Evolutionary conservation across 108 stramenopile genomes (phyloP), one percentile per base, ranked within the genome.

Genomic region (Nannochloropsis granulata): DNA sequence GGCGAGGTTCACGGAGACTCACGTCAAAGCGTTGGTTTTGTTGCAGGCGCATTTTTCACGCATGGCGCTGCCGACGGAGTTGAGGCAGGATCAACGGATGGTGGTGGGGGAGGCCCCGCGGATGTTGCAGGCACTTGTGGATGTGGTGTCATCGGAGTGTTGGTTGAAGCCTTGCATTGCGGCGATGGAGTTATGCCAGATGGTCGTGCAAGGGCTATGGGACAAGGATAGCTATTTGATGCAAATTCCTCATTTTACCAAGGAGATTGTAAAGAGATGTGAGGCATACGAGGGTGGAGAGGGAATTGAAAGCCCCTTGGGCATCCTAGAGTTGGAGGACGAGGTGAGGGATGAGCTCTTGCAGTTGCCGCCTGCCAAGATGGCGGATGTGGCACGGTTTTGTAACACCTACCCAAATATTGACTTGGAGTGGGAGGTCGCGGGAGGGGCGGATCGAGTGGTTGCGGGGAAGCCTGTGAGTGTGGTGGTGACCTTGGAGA

Each of bases 121-220:
- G 79, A 88, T 98, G 43, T 89, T 98, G 83, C 96, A 94, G 85
- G 95, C 98, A 21, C 92, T 97, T 78, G 99, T 99, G 81, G 99
- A 99, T 87, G 97, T 99, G 8, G 94, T 98, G 46, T 95, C 96
- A 45, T 96, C 95, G 86, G 95, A 96, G 85, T 95, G 97, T 11
- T 97, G 97, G 96, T 91, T 98, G 71, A 96, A 95, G 88, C 97
- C 98, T 25, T 97, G 98, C 16, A 90, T 99, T 26, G 96, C 94
- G 79, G 96, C 97, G 16, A 98, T 99, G 99, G 98, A 99, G 89
- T 89, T 99, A 13, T 94, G 94, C 79, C 98, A 98, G 86, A 97
- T 97, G 97, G 92, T 99, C 82, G 96, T 98, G 23, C 98, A 98
- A 87, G 98, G 96, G 34, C 90, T 96, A 19, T 98, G 97, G 97